Evolutionary conservation across 805 yeast genomes (phyloP).

Genomic region (Wickerhamiella australiensis): DNA sequence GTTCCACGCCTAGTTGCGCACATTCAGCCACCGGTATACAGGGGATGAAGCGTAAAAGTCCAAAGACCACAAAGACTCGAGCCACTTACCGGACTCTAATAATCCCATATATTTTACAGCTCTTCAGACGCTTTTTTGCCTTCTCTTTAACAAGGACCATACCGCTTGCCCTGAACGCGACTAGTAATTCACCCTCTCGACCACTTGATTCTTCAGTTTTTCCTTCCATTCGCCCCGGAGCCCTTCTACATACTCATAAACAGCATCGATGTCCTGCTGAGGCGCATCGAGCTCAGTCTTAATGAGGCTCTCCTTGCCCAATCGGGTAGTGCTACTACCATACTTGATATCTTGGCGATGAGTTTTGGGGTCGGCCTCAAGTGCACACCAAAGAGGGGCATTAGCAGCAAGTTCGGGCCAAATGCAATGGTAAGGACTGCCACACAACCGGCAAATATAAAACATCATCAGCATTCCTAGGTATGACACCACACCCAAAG

Average conservation of each 20-base stretch:
- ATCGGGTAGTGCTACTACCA: conserved; percentile 59
- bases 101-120: too few relatives aligned
- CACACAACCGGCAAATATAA: conserved; percentile 66
- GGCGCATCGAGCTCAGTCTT: conserved; percentile 25
- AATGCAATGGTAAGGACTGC: conserved; percentile 83
- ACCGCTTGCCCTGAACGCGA: too few relatives aligned
- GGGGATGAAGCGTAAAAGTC: too few relatives aligned
- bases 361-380: conserved; percentile 39
- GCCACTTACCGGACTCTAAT: too few relatives aligned
- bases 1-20: too few relatives aligned
- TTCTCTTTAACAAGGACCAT: too few relatives aligned
- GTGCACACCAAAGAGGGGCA: conserved; percentile 63
- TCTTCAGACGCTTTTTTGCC: too few relatives aligned
- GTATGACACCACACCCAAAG: conserved; percentile 64
- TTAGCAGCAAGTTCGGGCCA: conserved; percentile 83
- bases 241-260: conserved; percentile 48
- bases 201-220: conserved; percentile 60
- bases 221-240: conserved; percentile 61
- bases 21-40: too few relatives aligned
- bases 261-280: conserved; percentile 47
- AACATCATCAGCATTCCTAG: conserved; percentile 79
- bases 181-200: conserved; percentile 29
- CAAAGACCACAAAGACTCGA: too few relatives aligned
- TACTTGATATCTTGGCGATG: conserved; percentile 42
- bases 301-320: conserved; percentile 55